Percentiles rank a stretch among this genome's conserved stretches.
phyloP scores from a whole-genome alignment of 768 basidiomycete genomes.

The Suillus occidentalis region DNA sequence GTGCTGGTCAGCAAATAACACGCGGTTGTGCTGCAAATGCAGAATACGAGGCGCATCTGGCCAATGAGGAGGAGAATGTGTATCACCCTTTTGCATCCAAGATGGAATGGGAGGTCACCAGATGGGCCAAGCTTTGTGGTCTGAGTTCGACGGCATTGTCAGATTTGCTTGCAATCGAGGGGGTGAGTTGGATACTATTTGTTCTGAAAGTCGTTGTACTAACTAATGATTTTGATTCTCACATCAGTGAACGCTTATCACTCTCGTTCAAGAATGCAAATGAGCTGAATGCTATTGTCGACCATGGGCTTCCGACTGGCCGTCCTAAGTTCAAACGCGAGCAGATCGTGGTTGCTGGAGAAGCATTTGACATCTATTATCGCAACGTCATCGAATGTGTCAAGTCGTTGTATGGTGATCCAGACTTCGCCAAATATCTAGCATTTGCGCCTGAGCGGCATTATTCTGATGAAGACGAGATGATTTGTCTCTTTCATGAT shows the following conservation, averaged over 20 bases:
- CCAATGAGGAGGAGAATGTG: too few species aligned
- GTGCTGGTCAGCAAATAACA: too few species aligned
- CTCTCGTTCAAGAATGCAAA: constrained; percentile 33
- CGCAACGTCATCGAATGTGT: constrained; percentile 11
- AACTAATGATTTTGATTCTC: too few species aligned
- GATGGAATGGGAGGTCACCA: too few species aligned
- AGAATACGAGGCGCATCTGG: too few species aligned
- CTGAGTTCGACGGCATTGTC: too few species aligned
- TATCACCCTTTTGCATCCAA: too few species aligned
- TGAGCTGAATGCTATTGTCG: constrained; percentile 37
- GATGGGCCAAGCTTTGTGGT: too few species aligned
- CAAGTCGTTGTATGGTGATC: constrained; percentile 33
- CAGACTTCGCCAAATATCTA: constrained; percentile 32
- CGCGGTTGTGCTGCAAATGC: too few species aligned
- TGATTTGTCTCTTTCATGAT: constrained; percentile 32
- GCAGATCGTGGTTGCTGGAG: constrained; percentile 21
- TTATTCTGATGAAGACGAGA: constrained; percentile 31
- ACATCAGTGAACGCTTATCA: constrained; percentile 26
- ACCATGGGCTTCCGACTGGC: constrained; percentile 20
- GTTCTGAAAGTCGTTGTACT: background rate
- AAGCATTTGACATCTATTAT: constrained; percentile 34
- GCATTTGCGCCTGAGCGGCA: constrained; percentile 38
- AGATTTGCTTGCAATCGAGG: too few species aligned
- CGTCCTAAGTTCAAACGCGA: constrained; percentile 33
- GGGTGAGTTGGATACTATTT: too few species aligned